Conservation (phyloP, 306 rosid genomes). For the Casuarina cunninghamiana region DNA sequence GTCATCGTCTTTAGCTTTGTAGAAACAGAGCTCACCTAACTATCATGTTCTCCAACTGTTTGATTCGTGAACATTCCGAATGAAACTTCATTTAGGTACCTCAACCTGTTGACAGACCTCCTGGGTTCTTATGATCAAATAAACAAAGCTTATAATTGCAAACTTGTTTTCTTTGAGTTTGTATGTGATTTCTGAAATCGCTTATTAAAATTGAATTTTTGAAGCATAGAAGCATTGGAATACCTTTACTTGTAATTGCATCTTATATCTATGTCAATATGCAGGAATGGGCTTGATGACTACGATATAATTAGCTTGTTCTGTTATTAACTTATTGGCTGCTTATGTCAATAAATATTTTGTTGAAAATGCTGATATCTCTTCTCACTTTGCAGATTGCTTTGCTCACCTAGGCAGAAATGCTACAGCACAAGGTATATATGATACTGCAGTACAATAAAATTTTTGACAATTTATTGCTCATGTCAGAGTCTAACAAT, state of each 20-base stretch:
- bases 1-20: slow-evolving; percentile 18
- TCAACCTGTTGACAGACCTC: neutral
- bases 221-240: neutral
- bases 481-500: slow-evolving; percentile 11
- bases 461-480: slow-evolving; percentile 10
- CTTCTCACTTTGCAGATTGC: slow-evolving; percentile 60
- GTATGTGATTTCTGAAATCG: neutral
- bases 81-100: neutral
- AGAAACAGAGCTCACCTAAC: neutral
- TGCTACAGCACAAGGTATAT: slow-evolving; percentile 55
- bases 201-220: neutral
- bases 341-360: neutral
- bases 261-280: too few relatives aligned
- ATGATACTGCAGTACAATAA: neutral
- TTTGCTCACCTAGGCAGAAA: slow-evolving; percentile 61
- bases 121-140: neutral
- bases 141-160: neutral
- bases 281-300: neutral
- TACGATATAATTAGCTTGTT: neutral
- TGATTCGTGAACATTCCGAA: neutral
- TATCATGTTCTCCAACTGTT: neutral
- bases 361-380: slow-evolving; percentile 22
- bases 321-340: neutral
- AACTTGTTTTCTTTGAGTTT: neutral
- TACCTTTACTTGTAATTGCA: neutral